Evolutionary conservation across 495 filamentous ascomycete species (phyloP).

Genomic region (Penicillium antarcticum): DNA sequence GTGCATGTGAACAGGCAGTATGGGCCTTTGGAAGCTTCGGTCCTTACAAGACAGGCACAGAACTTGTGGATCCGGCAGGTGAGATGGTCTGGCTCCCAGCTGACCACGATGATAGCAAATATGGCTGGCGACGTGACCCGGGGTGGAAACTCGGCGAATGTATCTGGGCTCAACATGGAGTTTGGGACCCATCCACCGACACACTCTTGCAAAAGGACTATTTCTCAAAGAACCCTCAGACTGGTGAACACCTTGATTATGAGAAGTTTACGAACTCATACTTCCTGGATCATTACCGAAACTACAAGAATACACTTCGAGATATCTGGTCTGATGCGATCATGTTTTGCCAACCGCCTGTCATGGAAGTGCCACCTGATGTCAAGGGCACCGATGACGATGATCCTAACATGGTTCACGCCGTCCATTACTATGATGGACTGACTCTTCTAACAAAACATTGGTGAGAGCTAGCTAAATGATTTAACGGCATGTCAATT

Average conservation of each 20-base stretch:
- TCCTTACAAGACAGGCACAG: constrained; percentile 79
- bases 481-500: background rate
- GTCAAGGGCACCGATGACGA: constrained; percentile 88
- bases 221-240: constrained; percentile 72
- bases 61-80: constrained; percentile 85
- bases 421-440: constrained; percentile 95
- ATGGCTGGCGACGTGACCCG: constrained; percentile 86
- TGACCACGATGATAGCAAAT: constrained; percentile 77
- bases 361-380: constrained; percentile 83
- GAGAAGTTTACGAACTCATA: constrained; percentile 83
- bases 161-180: constrained; percentile 93
- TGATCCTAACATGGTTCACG: constrained; percentile 84
- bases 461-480: constrained; percentile 52
- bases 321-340: constrained; percentile 74
- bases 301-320: constrained; percentile 69
- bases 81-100: constrained; percentile 77
- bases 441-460: constrained; percentile 96
- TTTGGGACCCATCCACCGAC: constrained; percentile 85
- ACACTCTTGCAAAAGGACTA: constrained; percentile 80
- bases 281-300: constrained; percentile 82
- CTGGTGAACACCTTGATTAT: constrained; percentile 70
- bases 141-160: constrained; percentile 91
- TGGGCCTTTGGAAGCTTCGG: constrained; percentile 95
- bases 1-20: constrained; percentile 81
- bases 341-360: constrained; percentile 87